Evolutionary conservation across 768 basidiomycete species (phyloP), one percentile per base, ranked within the genome.

Genomic region (Jaapia argillacea): DNA sequence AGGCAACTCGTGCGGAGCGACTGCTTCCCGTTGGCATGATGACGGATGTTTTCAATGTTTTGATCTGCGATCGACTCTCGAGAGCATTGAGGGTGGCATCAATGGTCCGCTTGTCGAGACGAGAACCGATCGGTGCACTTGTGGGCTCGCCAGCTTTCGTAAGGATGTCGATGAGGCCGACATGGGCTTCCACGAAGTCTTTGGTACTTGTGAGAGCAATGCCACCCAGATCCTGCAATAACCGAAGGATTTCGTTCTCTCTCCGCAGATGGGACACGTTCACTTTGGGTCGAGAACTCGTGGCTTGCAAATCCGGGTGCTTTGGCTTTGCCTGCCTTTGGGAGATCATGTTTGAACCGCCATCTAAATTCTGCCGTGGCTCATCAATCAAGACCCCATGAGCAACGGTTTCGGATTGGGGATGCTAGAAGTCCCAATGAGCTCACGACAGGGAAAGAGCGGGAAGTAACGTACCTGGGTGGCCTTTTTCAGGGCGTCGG

Each of bases 191-290:
- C 43, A 71, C 74, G 51, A 89, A 73, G 47, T 87, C 83, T 51
- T 79, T 85, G 21, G 72, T 69, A 45, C 77, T 74, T 10, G 74
- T 65, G 51, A 81, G 81, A 36, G 72, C 62, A 33, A 89, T 74
- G 1, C 88, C 89, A 5, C 81, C 81, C 41, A 72, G 61, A 20
- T 65, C 69, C 44, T 78, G 70, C n/a, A 90, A 60, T 18, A 85
- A 71, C 24, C 74, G 77, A 43, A 79, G 55, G 39, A 91, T 58
- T 58, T 92, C 89, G 47, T 84, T 86, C 63, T 91, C 86, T 18
- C 89, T 76, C 3, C 85, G 77, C 33, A 87, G 64, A 45, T 81
- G 72, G 13, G 88, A 85, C 21, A 91, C 75, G 50, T 90, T 92
- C 39, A 76, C 66, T 48, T 71, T 74, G 10, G 28, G 28, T 33